Evolutionary conservation across 2,329 filamentous ascomycete species (phyloP).

Genomic region (Trichoderma lentiforme): DNA sequence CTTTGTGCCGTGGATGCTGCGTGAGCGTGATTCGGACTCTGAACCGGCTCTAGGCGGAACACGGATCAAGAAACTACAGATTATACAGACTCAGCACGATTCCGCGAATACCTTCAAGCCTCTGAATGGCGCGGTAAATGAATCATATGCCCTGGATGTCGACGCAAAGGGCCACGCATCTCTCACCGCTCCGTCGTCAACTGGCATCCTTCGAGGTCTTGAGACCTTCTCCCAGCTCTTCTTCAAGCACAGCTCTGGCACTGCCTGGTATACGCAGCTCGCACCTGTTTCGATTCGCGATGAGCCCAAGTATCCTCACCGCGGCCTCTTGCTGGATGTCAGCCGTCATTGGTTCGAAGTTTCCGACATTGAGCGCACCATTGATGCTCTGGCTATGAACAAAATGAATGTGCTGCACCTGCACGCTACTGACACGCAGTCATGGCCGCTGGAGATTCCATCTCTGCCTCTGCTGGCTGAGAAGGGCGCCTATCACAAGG

Average conservation of each 20-base stretch:
- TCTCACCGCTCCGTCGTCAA: constrained; percentile 63
- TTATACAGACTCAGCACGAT: constrained; percentile 54
- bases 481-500: constrained; percentile 69
- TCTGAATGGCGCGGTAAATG: constrained; percentile 62
- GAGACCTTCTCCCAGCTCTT: constrained; percentile 79
- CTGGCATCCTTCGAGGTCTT: constrained; percentile 69
- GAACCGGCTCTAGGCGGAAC: constrained; percentile 54
- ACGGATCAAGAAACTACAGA: constrained; percentile 56
- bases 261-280: constrained; percentile 61
- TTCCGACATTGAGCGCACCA: constrained; percentile 65
- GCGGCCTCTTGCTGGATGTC: constrained; percentile 77
- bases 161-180: constrained; percentile 54
- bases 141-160: constrained; percentile 69
- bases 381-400: constrained; percentile 73
- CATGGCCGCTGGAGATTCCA: constrained; percentile 80
- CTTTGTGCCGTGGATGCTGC: constrained; percentile 77
- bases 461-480: constrained; percentile 64
- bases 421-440: constrained; percentile 79
- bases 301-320: constrained; percentile 68
- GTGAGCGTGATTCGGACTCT: constrained; percentile 59
- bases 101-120: constrained; percentile 60
- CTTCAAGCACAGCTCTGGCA: constrained; percentile 62
- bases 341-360: constrained; percentile 69
- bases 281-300: constrained; percentile 73
- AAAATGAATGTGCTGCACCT: constrained; percentile 82